Base-by-base conservation (phyloP, 768 basidiomycete species). In the Pilatotrama ljubarskyi region DNA sequence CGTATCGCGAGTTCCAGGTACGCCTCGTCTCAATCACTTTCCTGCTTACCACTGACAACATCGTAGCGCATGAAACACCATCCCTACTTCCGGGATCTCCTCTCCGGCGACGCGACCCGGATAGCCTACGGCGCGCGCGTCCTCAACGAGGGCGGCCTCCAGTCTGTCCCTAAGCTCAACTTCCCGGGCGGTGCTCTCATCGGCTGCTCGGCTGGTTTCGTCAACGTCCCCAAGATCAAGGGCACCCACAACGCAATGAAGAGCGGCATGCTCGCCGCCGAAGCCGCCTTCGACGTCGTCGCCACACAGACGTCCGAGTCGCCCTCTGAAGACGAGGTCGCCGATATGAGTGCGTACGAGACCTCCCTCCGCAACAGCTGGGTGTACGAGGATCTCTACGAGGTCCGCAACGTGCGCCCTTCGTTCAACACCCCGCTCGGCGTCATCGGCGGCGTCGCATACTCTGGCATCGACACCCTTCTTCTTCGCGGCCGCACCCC, bases 211-310 rank as follows among this genome's bases (percentile, higher is more conserved):
- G 97, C 95, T 1, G 96, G 96, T 13, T 95, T 98, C 72, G 83
- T 99, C 61, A 98, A 98, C 75, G 83, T 97, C 11, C 90, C 95
- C 14, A 98, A 97, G 76, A 98, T 99, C 75, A 98, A 98, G 71
- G 96, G 96, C 14, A 96, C 95, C 0, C 97, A 98, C 72, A 98
- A 95, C 60, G 95, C 96, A 2, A 98, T 99, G 97, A 95, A 98
- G 81, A 93, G 90, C 37, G 97, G 97, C 26, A 98, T 98, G 90
- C 80, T 98, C 18, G 96, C 95, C 26, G 96, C 93, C 1, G 95
- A 99, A 72, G 82, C 91, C 0, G 92, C 92, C 0, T 94, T 80
- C 65, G 80, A 85, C 5, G 82, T 82, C 4, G 74, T 96, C 50
- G 73, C 76, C 7, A 55, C 73, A 11, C 59, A 59, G 20, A 69